Evolutionary conservation across 257 asterid species (phyloP).

Genomic region (Gardenia jasminoides): DNA sequence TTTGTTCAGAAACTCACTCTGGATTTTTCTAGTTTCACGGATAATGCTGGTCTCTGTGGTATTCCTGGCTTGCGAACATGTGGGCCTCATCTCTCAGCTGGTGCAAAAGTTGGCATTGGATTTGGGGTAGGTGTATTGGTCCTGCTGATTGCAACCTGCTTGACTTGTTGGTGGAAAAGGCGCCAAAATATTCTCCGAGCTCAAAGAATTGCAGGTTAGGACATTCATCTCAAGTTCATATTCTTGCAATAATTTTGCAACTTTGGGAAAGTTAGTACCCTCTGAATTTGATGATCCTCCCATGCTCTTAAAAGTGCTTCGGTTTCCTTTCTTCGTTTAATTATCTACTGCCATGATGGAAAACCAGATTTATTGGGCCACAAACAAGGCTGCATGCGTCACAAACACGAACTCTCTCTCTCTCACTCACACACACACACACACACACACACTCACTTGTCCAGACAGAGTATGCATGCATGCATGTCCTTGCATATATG

Average conservation of each 20-base stretch:
- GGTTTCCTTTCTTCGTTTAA: not conserved
- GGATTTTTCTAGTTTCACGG: conserved; percentile 75
- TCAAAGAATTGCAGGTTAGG: conserved; percentile 79
- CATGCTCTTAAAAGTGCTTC: not conserved
- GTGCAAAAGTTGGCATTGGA: conserved; percentile 75
- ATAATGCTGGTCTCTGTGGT: conserved; percentile 93
- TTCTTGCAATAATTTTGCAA: not conserved
- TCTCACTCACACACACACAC: not conserved
- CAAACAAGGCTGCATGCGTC: not conserved
- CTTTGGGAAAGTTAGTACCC: too few species aligned
- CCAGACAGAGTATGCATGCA: not conserved
- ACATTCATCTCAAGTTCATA: conserved; percentile 7
- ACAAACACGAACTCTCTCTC: not conserved
- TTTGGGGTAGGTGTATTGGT: conserved; percentile 52
- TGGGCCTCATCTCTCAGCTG: conserved; percentile 72
- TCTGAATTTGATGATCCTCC: not conserved
- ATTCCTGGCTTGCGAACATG: conserved; percentile 83
- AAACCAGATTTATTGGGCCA: not conserved
- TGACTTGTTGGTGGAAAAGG: conserved; percentile 93
- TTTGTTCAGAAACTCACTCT: conserved; percentile 20
- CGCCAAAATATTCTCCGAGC: conserved; percentile 86
- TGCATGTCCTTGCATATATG: not conserved
- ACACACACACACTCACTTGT: not conserved
- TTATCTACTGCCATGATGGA: not conserved
- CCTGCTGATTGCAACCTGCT: conserved; percentile 61